Percentiles rank a stretch among this genome's conserved stretches.
Evolutionary conservation across 2,329 filamentous ascomycete genomes (phyloP).

Genomic region (Xylariaceae sp.): DNA sequence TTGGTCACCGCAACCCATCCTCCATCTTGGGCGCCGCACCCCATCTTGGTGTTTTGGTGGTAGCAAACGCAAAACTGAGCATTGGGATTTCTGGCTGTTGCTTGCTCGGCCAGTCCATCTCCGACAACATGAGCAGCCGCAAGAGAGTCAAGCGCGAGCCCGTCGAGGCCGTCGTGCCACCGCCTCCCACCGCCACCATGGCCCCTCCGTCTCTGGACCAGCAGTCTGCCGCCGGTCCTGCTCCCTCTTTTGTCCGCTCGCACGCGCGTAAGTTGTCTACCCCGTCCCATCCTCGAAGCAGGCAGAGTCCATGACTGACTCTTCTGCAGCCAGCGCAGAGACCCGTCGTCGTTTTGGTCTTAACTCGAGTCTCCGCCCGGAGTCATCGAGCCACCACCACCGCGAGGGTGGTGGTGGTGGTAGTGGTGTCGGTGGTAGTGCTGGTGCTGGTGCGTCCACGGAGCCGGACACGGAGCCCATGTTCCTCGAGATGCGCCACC

Average conservation of each 20-base stretch:
- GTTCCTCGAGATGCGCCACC: conserved; percentile 17
- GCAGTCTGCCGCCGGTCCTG: conserved; percentile 12
- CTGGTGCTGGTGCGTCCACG: too few relatives aligned
- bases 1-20: too few relatives aligned
- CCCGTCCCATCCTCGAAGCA: neutral
- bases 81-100: too few relatives aligned
- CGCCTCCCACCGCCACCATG: conserved; percentile 12
- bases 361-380: too few relatives aligned
- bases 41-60: too few relatives aligned
- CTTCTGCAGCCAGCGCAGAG: conserved; percentile 16
- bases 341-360: conserved; percentile 13
- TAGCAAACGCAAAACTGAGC: too few relatives aligned
- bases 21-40: too few relatives aligned
- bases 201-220: conserved; percentile 14
- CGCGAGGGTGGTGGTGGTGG: conserved; percentile 16
- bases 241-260: conserved; percentile 17
- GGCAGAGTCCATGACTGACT: conserved; percentile 3
- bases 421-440: too few relatives aligned
- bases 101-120: too few relatives aligned
- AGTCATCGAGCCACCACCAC: conserved; percentile 14
- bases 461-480: conserved; percentile 18
- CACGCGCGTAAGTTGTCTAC: conserved; percentile 18
- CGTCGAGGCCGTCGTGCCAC: conserved; percentile 2
- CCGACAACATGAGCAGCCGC: conserved; percentile 7
- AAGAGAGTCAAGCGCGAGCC: conserved; percentile 15